A percentile compares a stretch with the other conserved stretches of the same genome.
phyloP scores from a whole-genome alignment of 805 yeast species.

The Saturnispora diversa region DNA sequence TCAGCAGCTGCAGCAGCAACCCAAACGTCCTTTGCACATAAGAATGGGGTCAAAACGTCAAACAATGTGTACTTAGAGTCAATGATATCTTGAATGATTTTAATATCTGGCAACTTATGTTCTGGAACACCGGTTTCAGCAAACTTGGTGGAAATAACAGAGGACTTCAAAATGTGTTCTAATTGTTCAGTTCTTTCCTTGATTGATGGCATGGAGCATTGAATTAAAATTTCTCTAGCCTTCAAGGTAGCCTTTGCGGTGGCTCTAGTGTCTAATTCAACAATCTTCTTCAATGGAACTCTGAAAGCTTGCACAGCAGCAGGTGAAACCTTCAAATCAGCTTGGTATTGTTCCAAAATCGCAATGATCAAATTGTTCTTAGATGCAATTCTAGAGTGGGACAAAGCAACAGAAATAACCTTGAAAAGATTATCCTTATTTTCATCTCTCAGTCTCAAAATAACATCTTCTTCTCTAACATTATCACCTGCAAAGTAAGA shows the following conservation, averaged over 20 bases:
- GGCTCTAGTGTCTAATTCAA: slow-evolving; percentile 81
- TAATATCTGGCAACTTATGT: slow-evolving; percentile 75
- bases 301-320: slow-evolving; percentile 60
- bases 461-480: slow-evolving; percentile 80
- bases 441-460: slow-evolving; percentile 80
- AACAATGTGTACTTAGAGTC: slow-evolving; percentile 95
- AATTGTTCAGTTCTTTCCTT: slow-evolving; percentile 95
- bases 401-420: slow-evolving; percentile 67
- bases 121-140: slow-evolving; percentile 70
- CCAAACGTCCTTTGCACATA: slow-evolving; percentile 74
- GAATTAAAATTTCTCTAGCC: slow-evolving; percentile 93
- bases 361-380: slow-evolving; percentile 87
- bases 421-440: slow-evolving; percentile 64
- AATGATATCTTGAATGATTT: slow-evolving; percentile 79
- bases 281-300: slow-evolving; percentile 65
- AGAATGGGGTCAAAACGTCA: slow-evolving; percentile 90
- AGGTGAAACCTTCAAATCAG: slow-evolving; percentile 64
- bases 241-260: slow-evolving; percentile 90
- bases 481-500: slow-evolving; percentile 67
- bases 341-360: slow-evolving; percentile 73
- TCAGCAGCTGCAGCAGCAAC: slow-evolving; percentile 95
- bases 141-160: slow-evolving; percentile 82
- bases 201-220: slow-evolving; percentile 93
- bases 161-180: slow-evolving; percentile 87
- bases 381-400: slow-evolving; percentile 90